Evolutionary conservation across 495 filamentous ascomycete species (phyloP), one percentile per base, ranked within the genome.

Genomic region (Pyronema domesticum): DNA sequence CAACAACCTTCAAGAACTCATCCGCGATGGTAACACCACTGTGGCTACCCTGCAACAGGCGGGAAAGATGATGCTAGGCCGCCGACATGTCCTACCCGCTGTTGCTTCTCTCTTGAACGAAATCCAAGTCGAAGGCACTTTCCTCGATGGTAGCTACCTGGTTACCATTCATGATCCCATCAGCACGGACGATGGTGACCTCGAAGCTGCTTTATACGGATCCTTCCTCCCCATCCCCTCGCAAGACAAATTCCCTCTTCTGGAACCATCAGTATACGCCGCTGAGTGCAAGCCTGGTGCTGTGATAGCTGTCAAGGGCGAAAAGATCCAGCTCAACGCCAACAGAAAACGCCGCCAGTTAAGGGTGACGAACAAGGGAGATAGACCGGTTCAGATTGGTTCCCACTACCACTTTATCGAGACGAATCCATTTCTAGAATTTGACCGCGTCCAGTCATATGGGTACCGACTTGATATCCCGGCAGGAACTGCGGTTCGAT

Each of bases 401-500:
- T 94, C 86, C 54, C 91, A 98, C 67, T 98, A 96, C 69, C 89
- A 96, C 69, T 87, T 98, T 67, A 77, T 95, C 62, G 91, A 98
- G 72, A 83, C 80, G 17, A 98, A 98, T 65, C 85, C 89, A 17
- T 78, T 83, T 67, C 72, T 98, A 52, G 79, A 85, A 63, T 98
- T 98, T 67, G 91, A 98, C 67, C 84, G 91, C n/a, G 67, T 78
- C 30, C 77, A 78, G 48, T 75, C 89, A 0, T 89, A 89, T 60
- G 91, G 91, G 3, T 95, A 75, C 67, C 77, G 89, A 9, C 74
- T 98, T 17, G 89, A 98, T 63, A 89, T 96, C 40, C 68, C 89
- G 1, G 87, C 93, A 9, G 91, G 91, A 11, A 95, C 89, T 0
- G 91, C 88, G 13, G 80, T 96, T 35, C 79, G 91, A 36, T 98